Evolutionary conservation across 116 monocot genomes (phyloP).

Genomic region (Posidonia oceanica): DNA sequence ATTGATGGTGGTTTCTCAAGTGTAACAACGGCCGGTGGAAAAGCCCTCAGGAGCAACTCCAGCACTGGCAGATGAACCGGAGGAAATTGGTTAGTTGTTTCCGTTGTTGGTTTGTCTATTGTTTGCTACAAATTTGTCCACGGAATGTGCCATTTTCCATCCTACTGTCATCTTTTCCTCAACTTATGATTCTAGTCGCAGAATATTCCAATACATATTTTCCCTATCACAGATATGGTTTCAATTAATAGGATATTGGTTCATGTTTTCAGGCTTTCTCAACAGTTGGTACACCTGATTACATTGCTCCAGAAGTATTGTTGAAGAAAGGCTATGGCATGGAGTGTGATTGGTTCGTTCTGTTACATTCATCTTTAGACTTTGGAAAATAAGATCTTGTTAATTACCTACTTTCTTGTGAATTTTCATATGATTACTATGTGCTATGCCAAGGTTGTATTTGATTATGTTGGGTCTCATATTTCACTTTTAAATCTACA

Average conservation of each 20-base stretch:
- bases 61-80: slow-evolving; percentile 90
- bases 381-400: background rate
- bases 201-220: too few species aligned
- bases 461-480: too few species aligned
- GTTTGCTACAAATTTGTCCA: background rate
- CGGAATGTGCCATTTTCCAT: too few species aligned
- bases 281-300: slow-evolving; percentile 96
- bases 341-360: slow-evolving; percentile 96
- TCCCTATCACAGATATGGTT: background rate
- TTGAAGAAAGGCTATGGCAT: slow-evolving; percentile 98
- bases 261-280: slow-evolving; percentile 71
- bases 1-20: slow-evolving; percentile 64
- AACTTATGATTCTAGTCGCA: too few species aligned
- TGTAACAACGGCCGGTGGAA: slow-evolving; percentile 64
- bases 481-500: too few species aligned
- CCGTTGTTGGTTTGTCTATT: background rate
- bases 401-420: too few species aligned
- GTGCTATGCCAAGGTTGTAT: too few species aligned
- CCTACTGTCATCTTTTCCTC: too few species aligned
- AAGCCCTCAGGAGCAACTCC: slow-evolving; percentile 73
- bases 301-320: slow-evolving; percentile 93
- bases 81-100: slow-evolving; percentile 51
- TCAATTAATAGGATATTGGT: background rate
- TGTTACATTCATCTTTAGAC: background rate
- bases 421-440: too few species aligned